phyloP scores from a whole-genome alignment of 306 rosid species.

The Malus sieversii region DNA sequence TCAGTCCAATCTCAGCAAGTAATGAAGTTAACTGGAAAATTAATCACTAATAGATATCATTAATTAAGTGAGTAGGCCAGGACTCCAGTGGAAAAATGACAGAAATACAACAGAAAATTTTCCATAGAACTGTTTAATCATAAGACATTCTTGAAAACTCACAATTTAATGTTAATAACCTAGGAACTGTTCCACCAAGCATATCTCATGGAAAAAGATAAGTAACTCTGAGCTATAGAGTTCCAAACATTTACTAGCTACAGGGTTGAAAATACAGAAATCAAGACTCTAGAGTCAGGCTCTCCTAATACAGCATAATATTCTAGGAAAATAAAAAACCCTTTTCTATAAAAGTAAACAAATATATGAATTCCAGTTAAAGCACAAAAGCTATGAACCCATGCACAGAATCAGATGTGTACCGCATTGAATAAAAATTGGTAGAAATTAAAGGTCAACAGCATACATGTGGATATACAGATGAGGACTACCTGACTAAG shows the following conservation, averaged over 20 bases:
- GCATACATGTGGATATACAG: constrained; percentile 1
- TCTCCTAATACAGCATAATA: not conserved
- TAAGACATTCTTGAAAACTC: not conserved
- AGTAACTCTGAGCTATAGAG: not conserved
- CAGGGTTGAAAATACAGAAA: not conserved
- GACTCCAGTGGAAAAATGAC: no score
- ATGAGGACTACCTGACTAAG: constrained; percentile 80
- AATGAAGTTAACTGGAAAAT: constrained; percentile 73
- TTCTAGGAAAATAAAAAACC: not conserved
- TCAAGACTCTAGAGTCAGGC: not conserved
- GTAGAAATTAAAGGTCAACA: not conserved
- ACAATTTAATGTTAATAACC: not conserved
- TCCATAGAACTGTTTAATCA: not conserved
- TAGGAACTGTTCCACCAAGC: not conserved
- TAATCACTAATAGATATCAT: constrained; percentile 9
- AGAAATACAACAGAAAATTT: not conserved
- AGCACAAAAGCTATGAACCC: not conserved
- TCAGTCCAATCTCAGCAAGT: constrained; percentile 86
- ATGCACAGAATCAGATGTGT: not conserved
- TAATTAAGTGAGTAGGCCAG: constrained; percentile 12
- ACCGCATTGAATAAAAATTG: not conserved
- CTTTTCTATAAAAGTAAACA: not conserved
- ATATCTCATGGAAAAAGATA: not conserved
- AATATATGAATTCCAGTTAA: not conserved
- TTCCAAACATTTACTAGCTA: not conserved